Percentiles rank a stretch among this genome's conserved stretches.
phyloP scores from a whole-genome alignment of 169 alveolate genomes.

The Condylostoma magnum region DNA sequence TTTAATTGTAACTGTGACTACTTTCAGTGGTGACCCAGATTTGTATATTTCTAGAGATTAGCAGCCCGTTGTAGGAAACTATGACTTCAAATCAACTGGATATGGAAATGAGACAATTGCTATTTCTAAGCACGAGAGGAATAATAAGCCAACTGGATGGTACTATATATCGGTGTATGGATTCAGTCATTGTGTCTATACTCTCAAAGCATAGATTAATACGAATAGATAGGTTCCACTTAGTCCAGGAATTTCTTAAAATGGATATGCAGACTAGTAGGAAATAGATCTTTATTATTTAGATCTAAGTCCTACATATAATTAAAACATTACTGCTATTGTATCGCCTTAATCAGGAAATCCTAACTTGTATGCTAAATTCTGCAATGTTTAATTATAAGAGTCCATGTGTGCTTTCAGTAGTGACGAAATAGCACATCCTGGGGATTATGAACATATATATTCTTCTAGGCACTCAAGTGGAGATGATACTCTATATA shows the following conservation, averaged over 20 bases:
- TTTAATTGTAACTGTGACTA: not conserved
- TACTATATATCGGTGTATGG: constrained; percentile 23
- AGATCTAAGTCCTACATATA: not conserved
- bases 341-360: not conserved
- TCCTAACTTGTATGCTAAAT: constrained; percentile 26
- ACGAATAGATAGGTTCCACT: not conserved
- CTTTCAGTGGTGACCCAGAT: constrained; percentile 17
- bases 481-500: constrained; percentile 9
- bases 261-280: not conserved
- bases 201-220: not conserved
- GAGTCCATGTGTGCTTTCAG: constrained; percentile 6
- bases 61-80: not conserved
- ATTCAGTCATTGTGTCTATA: not conserved
- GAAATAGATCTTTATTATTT: not conserved
- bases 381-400: not conserved
- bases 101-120: constrained; percentile 14
- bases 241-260: constrained; percentile 7
- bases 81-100: not conserved
- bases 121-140: not conserved
- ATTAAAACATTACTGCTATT: not conserved
- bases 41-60: constrained; percentile 3
- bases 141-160: constrained; percentile 1
- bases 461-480: not conserved
- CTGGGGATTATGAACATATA: not conserved
- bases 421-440: not conserved